These are phyloP conservation scores for Cladosporium sphaerospermum DNA, from an alignment of 2,329 filamentous ascomycete genomes.

Conservation along the genomic window DNA sequence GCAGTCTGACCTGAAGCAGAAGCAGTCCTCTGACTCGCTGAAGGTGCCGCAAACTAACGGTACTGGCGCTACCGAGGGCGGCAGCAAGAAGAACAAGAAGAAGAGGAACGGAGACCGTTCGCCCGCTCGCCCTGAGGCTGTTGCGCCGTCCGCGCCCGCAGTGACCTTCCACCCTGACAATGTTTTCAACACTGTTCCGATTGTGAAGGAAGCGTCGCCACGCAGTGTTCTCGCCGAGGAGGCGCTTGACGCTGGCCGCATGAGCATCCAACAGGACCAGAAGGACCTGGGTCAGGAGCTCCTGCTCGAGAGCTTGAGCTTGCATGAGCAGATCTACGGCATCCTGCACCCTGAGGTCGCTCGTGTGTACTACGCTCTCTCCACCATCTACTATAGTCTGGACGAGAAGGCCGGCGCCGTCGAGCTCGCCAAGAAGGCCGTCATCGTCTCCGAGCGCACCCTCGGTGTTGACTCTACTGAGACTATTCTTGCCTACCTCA, in stretches of 20 bases:
- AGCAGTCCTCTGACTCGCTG: conserved; percentile 26
- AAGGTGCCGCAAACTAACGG: conserved; percentile 31
- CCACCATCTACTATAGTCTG: conserved; percentile 94
- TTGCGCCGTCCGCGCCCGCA: conserved; percentile 40
- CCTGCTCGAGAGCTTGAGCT: conserved; percentile 85
- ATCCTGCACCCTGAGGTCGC: conserved; percentile 96
- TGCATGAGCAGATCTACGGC: conserved; percentile 98
- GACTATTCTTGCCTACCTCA: conserved; percentile 91
- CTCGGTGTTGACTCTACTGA: conserved; percentile 89
- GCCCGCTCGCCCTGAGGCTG: conserved; percentile 38
- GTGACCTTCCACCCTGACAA: conserved; percentile 76
- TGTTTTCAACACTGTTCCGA: conserved; percentile 83
- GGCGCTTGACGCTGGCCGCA: conserved; percentile 87
- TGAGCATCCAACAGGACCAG: conserved; percentile 92
- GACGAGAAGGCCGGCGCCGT: conserved; percentile 95
- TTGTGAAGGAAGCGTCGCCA: conserved; percentile 90
- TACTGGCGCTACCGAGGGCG: conserved; percentile 19
- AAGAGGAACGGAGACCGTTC: conserved; percentile 47
- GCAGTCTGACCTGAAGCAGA: conserved; percentile 18
- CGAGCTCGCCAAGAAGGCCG: conserved; percentile 91
- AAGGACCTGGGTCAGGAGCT: conserved; percentile 94
- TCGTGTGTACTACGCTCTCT: conserved; percentile 87
- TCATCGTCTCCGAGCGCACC: conserved; percentile 91
- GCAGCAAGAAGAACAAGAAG: conserved; percentile 49
- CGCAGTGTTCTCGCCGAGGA: conserved; percentile 90